A percentile compares a stretch with the other conserved stretches of the same genome.
phyloP scores from a whole-genome alignment of 202 grass and related monocot species.

The Setaria viridis region DNA sequence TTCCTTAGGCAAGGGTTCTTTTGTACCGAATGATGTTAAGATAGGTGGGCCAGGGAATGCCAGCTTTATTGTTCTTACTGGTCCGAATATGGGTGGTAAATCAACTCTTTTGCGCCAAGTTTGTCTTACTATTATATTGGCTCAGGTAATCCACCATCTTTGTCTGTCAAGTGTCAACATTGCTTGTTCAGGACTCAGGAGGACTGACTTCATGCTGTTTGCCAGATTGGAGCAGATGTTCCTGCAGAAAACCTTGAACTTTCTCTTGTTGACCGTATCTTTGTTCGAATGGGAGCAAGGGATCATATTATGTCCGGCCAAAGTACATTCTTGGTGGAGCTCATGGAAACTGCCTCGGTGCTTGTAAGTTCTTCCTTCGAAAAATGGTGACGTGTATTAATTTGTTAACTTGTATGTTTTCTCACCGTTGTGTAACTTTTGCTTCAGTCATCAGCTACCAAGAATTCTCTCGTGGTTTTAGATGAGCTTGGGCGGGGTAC shows the following conservation, averaged over 20 bases:
- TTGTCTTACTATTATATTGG: conserved; percentile 88
- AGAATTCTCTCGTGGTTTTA: conserved; percentile 89
- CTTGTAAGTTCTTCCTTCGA: conserved; percentile 69
- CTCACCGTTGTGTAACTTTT: conserved; percentile 42
- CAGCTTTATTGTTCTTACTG: conserved; percentile 91
- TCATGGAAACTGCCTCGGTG: conserved; percentile 86
- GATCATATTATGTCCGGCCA: conserved; percentile 94
- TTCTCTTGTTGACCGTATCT: conserved; percentile 89
- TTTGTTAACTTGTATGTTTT: conserved; percentile 27
- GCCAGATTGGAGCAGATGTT: conserved; percentile 94
- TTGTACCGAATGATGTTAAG: conserved; percentile 87
- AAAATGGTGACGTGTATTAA: conserved; percentile 1
- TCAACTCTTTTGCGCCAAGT: conserved; percentile 97
- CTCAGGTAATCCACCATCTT: conserved; percentile 63
- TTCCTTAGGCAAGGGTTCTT: conserved; percentile 79
- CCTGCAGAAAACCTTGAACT: conserved; percentile 86
- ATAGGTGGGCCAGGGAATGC: conserved; percentile 68
- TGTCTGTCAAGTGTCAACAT: conserved; percentile 5
- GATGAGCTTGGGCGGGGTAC: conserved; percentile 98
- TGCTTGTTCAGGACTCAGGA: conserved; percentile 40
- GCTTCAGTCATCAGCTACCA: conserved; percentile 82
- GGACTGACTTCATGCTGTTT: conserved; percentile 41
- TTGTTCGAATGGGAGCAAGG: conserved; percentile 97
- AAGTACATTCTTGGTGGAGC: conserved; percentile 96
- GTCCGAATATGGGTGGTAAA: conserved; percentile 99